Evolutionary conservation across 1,284 basidiomycete species (phyloP), one percentile per base, ranked within the genome.

Genomic region (Cryptococcus sp.): DNA sequence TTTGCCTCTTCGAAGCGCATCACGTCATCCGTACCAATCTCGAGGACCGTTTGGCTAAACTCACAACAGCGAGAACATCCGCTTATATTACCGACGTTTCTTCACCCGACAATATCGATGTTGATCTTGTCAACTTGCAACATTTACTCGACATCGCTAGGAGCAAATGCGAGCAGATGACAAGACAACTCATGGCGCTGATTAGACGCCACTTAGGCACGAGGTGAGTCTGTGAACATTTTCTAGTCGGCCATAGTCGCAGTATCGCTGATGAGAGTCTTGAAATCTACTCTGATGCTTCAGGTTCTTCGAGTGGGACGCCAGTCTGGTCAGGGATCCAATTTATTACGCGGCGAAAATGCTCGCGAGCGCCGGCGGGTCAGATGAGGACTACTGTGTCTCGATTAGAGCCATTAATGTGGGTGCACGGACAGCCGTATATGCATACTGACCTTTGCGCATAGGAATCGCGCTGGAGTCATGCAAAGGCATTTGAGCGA

Each of bases 291-390:
- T 72, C 66, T 79, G 58, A 64, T 25, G 48, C 13, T 20, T 26
- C 38, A 70, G 81, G 52, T 84, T 93, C 64, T 91, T 93, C 71
- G 83, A 83, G 63, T 92, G 87, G 81, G 91, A 93, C 69, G 84
- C 89, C 0, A 87, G 87, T 22, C 81, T 92, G 5, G 86, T 91
- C 44, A 84, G 89, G 55, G 76, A 80, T 46, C 76, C 76, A 3
- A 74, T 71, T 66, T 93, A 87, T 80, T 91, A 87, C 67, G 88
- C 89, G 1, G 90, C 85, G 1, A 83, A 86, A 63, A 76, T 90
- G 22, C 82, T 89, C 15, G 87, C 87, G 39, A 63, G 67, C 19
- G 79, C 75, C 41, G 81, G 86, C 20, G 84, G 84, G 16, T 75
- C 82, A 22, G 85, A 87, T 49, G 88, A 89, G 23, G 88, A 89